Evolutionary conservation across 2,329 filamentous ascomycete genomes (phyloP).

Genomic region (Hypoxylon sp.): DNA sequence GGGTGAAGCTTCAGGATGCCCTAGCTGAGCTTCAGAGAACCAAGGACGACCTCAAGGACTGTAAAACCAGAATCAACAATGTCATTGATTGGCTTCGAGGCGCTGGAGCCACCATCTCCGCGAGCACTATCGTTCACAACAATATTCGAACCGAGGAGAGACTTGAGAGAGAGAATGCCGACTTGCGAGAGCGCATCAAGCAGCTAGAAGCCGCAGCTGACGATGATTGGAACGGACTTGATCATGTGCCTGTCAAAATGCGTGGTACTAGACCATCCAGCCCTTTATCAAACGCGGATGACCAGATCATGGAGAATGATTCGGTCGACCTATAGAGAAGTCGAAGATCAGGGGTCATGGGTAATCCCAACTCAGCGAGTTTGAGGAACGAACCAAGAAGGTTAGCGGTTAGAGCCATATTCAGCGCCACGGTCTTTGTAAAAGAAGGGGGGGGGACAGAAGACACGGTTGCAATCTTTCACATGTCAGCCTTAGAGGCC

Average conservation of each 20-base stretch:
- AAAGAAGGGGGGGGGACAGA: background rate
- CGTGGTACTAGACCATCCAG: background rate
- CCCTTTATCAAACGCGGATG: background rate
- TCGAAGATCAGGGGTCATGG: background rate
- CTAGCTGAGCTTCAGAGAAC: conserved; percentile 6
- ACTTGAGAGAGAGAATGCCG: conserved; percentile 8
- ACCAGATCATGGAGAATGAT: background rate
- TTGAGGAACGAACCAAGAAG: background rate
- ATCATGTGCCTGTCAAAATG: background rate
- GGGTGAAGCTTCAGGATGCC: background rate
- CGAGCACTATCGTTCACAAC: background rate
- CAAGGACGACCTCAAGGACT: background rate
- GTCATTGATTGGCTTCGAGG: background rate
- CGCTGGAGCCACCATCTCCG: background rate
- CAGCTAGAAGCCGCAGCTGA: conserved; percentile 2
- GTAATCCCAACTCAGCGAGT: background rate
- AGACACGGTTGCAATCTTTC: background rate
- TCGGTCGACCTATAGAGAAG: background rate
- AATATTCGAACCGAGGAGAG: conserved; percentile 5
- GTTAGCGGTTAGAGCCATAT: background rate
- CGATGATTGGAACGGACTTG: background rate
- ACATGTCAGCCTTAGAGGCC: too few relatives aligned
- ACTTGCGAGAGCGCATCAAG: conserved; percentile 12
- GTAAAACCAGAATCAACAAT: background rate
- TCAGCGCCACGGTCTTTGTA: conserved; percentile 3